Evolutionary conservation across 2,329 filamentous ascomycete species (phyloP).

Genomic region (Aspergillus sp.): DNA sequence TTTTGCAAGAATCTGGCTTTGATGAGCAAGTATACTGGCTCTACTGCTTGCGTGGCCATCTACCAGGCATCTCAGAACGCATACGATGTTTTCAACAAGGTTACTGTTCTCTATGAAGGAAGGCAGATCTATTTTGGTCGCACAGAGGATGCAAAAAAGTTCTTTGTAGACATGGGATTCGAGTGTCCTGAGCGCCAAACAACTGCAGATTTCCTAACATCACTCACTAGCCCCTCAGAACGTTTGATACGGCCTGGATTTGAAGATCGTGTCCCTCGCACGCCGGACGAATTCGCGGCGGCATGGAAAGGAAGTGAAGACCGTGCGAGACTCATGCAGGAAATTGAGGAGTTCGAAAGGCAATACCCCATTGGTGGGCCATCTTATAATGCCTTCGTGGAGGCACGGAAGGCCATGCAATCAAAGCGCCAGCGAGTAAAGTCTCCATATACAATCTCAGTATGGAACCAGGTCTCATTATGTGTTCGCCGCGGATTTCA

Average conservation of each 20-base stretch:
- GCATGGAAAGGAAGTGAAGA: conserved; percentile 57
- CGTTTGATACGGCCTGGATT: conserved; percentile 58
- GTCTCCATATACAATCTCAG: conserved; percentile 83
- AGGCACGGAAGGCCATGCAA: conserved; percentile 45
- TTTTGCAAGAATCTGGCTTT: conserved; percentile 55
- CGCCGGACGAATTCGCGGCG: conserved; percentile 66
- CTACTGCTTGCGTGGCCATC: conserved; percentile 56
- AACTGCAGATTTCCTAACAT: conserved; percentile 70
- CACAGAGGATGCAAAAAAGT: conserved; percentile 59
- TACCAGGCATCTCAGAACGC: conserved; percentile 53
- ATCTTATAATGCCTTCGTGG: conserved; percentile 40
- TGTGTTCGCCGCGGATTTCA: conserved; percentile 80
- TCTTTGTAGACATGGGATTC: conserved; percentile 71
- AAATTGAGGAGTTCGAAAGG: conserved; percentile 47
- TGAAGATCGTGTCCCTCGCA: conserved; percentile 64
- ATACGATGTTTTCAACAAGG: conserved; percentile 68
- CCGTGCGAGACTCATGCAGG: conserved; percentile 40
- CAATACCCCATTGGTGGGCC: conserved; percentile 45
- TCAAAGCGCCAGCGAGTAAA: conserved; percentile 55
- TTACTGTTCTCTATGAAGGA: conserved; percentile 71
- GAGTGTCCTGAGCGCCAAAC: conserved; percentile 68
- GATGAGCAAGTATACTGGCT: conserved; percentile 51
- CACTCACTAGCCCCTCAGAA: conserved; percentile 65
- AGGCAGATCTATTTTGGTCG: conserved; percentile 75
- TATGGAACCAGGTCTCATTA: conserved; percentile 70